Evolutionary conservation across 495 filamentous ascomycete species (phyloP).

Genomic region (Darksidea phi): DNA sequence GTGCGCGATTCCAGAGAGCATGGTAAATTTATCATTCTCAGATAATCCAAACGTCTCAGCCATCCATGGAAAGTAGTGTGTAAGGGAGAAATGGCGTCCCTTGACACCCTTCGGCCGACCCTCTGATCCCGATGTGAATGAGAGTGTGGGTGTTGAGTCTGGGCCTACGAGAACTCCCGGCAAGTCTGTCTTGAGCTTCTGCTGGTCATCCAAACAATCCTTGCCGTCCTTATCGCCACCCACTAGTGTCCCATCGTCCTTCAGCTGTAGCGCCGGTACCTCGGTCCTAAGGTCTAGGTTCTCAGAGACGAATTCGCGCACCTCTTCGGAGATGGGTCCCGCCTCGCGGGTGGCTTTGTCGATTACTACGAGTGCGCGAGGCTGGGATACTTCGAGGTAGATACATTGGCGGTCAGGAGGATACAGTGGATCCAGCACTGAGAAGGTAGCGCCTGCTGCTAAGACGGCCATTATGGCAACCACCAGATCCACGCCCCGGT

Average conservation of each 20-base stretch:
- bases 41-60: constrained; percentile 72
- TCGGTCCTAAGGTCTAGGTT: constrained; percentile 71
- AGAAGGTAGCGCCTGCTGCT: constrained; percentile 66
- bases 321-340: constrained; percentile 65
- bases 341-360: constrained; percentile 74
- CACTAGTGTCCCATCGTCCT: constrained; percentile 68
- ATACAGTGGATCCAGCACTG: constrained; percentile 80
- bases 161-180: constrained; percentile 84
- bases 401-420: constrained; percentile 85
- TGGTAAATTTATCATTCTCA: constrained; percentile 75
- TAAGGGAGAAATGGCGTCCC: constrained; percentile 82
- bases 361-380: constrained; percentile 76
- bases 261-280: constrained; percentile 72
- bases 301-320: constrained; percentile 71
- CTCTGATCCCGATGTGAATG: constrained; percentile 84
- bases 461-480: constrained; percentile 47
- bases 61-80: constrained; percentile 95
- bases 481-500: constrained; percentile 74
- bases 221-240: constrained; percentile 65
- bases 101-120: constrained; percentile 82
- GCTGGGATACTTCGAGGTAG: constrained; percentile 85
- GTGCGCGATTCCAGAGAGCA: constrained; percentile 65
- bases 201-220: constrained; percentile 63
- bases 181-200: constrained; percentile 52
- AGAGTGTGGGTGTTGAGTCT: constrained; percentile 79